phyloP scores from a whole-genome alignment of 768 basidiomycete species.

The Pisolithus marmoratus region DNA sequence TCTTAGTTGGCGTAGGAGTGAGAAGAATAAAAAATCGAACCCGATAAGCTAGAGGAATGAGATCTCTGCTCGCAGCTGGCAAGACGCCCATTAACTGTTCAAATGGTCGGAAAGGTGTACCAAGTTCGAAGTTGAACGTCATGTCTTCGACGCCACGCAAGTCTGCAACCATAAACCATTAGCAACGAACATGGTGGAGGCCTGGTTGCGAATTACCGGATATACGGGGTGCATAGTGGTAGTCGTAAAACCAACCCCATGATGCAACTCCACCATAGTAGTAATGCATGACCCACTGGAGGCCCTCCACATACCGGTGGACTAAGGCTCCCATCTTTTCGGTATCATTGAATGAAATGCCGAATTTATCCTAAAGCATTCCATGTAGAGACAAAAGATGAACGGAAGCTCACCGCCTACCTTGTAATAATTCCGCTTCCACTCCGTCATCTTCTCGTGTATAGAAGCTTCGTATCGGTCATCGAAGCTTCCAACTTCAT shows the following conservation, averaged over 20 bases:
- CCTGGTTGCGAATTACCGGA: conserved; percentile 54
- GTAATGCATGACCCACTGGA: conserved; percentile 99
- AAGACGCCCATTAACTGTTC: conserved; percentile 98
- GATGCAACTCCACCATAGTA: conserved; percentile 97
- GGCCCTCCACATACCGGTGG: conserved; percentile 83
- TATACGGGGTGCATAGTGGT: conserved; percentile 96
- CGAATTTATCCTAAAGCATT: conserved; percentile 71
- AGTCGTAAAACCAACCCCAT: conserved; percentile 99
- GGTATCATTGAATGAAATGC: conserved; percentile 68
- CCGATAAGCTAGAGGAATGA: conserved; percentile 81
- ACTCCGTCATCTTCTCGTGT: conserved; percentile 82
- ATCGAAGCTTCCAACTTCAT: conserved; percentile 72
- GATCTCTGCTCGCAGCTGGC: conserved; percentile 83
- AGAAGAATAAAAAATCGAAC: conserved; percentile 32
- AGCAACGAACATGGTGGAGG: background rate
- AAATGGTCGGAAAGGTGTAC: conserved; percentile 85
- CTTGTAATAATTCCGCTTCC: conserved; percentile 89
- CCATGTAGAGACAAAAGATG: conserved; percentile 9
- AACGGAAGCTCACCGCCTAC: conserved; percentile 48
- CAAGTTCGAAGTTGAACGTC: conserved; percentile 82
- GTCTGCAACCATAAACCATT: conserved; percentile 34
- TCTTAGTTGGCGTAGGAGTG: background rate
- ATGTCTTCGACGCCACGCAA: conserved; percentile 62
- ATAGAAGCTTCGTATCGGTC: conserved; percentile 67
- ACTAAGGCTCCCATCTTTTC: conserved; percentile 64